Evolutionary conservation across 306 rosid species (phyloP).

Genomic region (Argentina anserina): DNA sequence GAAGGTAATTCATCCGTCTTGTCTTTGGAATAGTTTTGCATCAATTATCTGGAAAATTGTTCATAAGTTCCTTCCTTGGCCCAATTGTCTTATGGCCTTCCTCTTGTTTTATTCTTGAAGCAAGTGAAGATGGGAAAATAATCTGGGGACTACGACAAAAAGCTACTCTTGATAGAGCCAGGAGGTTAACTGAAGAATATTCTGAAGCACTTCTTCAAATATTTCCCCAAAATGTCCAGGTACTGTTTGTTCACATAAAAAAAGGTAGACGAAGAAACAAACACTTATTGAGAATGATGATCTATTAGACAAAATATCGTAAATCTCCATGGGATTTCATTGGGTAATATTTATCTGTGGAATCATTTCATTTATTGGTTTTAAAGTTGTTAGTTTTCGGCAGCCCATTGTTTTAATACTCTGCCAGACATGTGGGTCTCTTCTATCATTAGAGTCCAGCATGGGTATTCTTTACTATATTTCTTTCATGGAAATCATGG

Average conservation of each 20-base stretch:
- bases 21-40: conserved; percentile 10
- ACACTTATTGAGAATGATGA: not conserved
- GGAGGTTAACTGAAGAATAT: conserved; percentile 93
- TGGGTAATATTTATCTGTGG: not conserved
- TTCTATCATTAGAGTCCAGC: not conserved
- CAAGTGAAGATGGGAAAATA: conserved; percentile 87
- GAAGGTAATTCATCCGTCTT: conserved; percentile 54
- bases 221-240: conserved; percentile 94
- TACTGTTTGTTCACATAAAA: not conserved
- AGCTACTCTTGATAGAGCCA: conserved; percentile 92
- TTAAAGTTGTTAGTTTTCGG: not conserved
- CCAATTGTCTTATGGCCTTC: conserved; percentile 5
- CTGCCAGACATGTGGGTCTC: not conserved
- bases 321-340: not conserved
- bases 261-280: not conserved
- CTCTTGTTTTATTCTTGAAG: conserved; percentile 34
- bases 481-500: not conserved
- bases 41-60: not conserved
- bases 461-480: not conserved
- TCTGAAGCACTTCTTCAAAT: conserved; percentile 90
- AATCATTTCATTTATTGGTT: not conserved
- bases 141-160: conserved; percentile 89
- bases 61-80: not conserved
- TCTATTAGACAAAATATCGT: not conserved
- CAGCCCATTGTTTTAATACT: not conserved